Conservation (phyloP, 2,329 filamentous ascomycete species). For the Xylaria sp. region DNA sequence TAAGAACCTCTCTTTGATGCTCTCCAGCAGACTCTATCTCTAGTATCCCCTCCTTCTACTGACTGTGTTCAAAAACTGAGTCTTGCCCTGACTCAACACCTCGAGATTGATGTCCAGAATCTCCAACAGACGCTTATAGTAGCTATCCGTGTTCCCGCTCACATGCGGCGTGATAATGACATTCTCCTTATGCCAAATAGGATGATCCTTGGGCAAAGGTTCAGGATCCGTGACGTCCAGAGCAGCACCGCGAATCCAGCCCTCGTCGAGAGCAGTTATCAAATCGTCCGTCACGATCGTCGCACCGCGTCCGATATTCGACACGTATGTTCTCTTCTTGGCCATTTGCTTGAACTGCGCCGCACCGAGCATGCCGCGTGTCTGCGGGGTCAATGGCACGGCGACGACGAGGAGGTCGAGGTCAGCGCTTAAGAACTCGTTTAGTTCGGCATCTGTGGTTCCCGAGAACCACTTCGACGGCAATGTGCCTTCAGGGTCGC, state of each 20-base stretch:
- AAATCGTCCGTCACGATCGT: slow-evolving; percentile 42
- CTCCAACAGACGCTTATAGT: slow-evolving; percentile 24
- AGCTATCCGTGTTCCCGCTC: slow-evolving; percentile 28
- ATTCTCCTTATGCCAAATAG: slow-evolving; percentile 59
- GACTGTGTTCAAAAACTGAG: slow-evolving; percentile 30
- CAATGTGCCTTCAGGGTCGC: slow-evolving; percentile 38
- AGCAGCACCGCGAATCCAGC: slow-evolving; percentile 49
- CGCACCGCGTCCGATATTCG: slow-evolving; percentile 58
- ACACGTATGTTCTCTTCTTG: slow-evolving; percentile 46
- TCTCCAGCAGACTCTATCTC: not conserved
- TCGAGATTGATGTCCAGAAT: slow-evolving; percentile 30
- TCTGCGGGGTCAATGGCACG: slow-evolving; percentile 38
- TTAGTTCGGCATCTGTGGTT: slow-evolving; percentile 29
- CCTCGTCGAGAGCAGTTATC: slow-evolving; percentile 45
- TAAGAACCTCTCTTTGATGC: not conserved
- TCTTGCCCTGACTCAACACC: slow-evolving; percentile 26
- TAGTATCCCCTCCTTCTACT: slow-evolving; percentile 31
- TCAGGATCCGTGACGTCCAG: slow-evolving; percentile 68
- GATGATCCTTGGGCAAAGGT: slow-evolving; percentile 55
- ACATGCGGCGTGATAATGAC: slow-evolving; percentile 46
- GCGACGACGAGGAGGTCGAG: slow-evolving; percentile 40
- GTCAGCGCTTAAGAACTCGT: slow-evolving; percentile 38
- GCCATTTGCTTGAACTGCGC: slow-evolving; percentile 36
- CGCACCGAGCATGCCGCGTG: slow-evolving; percentile 38
- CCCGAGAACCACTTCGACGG: slow-evolving; percentile 41